Percentiles rank a stretch among this genome's conserved stretches.
These are phyloP conservation scores for Tillandsia leiboldiana DNA, from an alignment of 176 grass and related monocot genomes.

Conservation along the genomic window DNA sequence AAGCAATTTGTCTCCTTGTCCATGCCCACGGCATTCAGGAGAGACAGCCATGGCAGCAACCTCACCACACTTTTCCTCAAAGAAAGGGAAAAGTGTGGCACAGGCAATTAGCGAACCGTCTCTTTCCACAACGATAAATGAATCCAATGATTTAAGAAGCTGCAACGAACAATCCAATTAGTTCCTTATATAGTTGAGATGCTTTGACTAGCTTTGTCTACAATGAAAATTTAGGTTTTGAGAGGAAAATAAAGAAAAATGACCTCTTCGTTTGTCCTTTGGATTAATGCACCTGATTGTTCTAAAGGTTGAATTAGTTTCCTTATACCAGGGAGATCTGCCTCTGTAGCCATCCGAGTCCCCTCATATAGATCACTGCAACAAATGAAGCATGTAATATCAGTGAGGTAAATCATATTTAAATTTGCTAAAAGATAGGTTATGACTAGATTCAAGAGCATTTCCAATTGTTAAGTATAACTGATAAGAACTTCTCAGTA, in stretches of 20 bases:
- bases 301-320: slow-evolving; percentile 68
- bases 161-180: slow-evolving; percentile 23
- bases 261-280: slow-evolving; percentile 68
- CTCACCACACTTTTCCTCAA: slow-evolving; percentile 76
- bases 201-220: background rate
- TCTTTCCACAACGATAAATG: slow-evolving; percentile 71
- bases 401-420: slow-evolving; percentile 7
- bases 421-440: background rate
- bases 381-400: slow-evolving; percentile 9
- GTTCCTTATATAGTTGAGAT: slow-evolving; percentile 5
- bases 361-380: slow-evolving; percentile 87
- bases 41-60: slow-evolving; percentile 90
- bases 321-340: slow-evolving; percentile 82
- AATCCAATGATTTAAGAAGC: slow-evolving; percentile 53
- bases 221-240: too few relatives aligned
- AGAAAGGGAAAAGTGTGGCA: slow-evolving; percentile 77
- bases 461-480: background rate
- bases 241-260: background rate
- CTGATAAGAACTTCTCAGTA: background rate
- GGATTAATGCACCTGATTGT: slow-evolving; percentile 71
- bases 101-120: slow-evolving; percentile 88
- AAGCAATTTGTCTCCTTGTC: slow-evolving; percentile 95
- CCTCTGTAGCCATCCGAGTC: slow-evolving; percentile 61
- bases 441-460: background rate
- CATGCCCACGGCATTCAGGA: slow-evolving; percentile 86